These are phyloP conservation scores for Cladosporium cucumerinum DNA, from an alignment of 2,329 filamentous ascomycete genomes.

Conservation along the genomic window DNA sequence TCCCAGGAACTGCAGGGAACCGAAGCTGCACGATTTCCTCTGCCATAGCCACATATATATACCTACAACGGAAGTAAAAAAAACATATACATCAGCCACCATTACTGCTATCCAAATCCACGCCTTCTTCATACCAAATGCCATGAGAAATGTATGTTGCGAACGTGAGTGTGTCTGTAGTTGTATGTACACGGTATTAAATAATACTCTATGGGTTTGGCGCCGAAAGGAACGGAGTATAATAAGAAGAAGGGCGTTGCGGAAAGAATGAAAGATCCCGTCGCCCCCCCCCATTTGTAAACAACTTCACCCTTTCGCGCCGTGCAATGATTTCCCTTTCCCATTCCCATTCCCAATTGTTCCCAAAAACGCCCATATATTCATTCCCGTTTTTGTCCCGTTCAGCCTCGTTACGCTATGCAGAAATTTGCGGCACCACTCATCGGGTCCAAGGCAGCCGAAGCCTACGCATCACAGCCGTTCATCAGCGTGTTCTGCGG, in stretches of 20 bases:
- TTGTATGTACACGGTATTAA: neutral
- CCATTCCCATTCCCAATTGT: neutral
- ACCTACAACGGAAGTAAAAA: neutral
- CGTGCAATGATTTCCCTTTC: neutral
- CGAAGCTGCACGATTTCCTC: neutral
- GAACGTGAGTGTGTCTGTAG: neutral
- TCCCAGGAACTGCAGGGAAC: neutral
- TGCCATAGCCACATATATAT: neutral
- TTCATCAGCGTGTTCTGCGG: slow-evolving; percentile 61
- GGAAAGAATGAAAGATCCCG: neutral
- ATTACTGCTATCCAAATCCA: neutral
- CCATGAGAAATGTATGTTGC: neutral
- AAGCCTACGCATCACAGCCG: slow-evolving; percentile 41
- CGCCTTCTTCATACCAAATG: neutral
- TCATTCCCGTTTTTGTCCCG: neutral
- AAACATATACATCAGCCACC: neutral
- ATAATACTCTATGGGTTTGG: neutral
- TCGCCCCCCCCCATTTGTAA: neutral
- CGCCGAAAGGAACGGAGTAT: neutral
- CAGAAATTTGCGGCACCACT: neutral
- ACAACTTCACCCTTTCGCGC: neutral
- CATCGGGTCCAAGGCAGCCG: neutral
- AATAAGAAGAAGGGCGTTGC: too few relatives aligned
- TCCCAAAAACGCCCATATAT: neutral
- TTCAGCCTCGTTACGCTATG: neutral